Conservation (phyloP, 2,329 filamentous ascomycete genomes). For the Colletotrichum orbiculare region DNA sequence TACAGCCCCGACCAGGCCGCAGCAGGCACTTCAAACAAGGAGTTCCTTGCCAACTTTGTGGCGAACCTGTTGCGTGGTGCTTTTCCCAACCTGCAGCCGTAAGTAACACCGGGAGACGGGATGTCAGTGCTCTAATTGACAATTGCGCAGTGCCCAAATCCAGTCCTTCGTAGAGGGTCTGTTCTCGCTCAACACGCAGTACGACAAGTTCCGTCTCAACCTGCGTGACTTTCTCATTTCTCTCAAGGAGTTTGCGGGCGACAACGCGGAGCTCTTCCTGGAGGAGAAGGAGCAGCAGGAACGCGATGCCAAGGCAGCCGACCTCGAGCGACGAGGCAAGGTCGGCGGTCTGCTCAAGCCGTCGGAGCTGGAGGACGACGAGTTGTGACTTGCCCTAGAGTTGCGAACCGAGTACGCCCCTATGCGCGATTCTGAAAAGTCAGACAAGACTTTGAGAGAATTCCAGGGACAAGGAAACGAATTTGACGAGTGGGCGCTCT, state of each 20-base stretch:
- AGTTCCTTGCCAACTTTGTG: constrained; percentile 91
- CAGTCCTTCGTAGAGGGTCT: constrained; percentile 89
- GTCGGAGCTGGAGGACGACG: constrained; percentile 92
- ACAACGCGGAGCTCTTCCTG: constrained; percentile 92
- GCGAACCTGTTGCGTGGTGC: constrained; percentile 86
- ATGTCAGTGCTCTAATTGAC: constrained; percentile 46
- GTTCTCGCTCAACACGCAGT: constrained; percentile 87
- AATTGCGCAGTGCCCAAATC: constrained; percentile 77
- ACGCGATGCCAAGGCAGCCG: constrained; percentile 84
- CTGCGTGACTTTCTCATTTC: constrained; percentile 97
- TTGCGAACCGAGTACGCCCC: constrained; percentile 70
- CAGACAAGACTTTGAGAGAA: constrained; percentile 38
- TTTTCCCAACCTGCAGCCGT: constrained; percentile 93
- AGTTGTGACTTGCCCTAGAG: constrained; percentile 85
- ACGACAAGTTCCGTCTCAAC: constrained; percentile 95
- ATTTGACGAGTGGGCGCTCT: constrained; percentile 74
- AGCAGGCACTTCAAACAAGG: constrained; percentile 85
- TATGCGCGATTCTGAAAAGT: constrained; percentile 44
- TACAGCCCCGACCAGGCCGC: constrained; percentile 87
- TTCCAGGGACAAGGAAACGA: constrained; percentile 45
- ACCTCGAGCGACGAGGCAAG: constrained; percentile 92
- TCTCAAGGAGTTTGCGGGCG: constrained; percentile 94
- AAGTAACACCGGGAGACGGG: constrained; percentile 53
- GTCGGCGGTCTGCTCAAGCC: constrained; percentile 96
- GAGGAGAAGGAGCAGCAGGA: constrained; percentile 96